Evolutionary conservation across 768 basidiomycete species (phyloP).

Genomic region (Dendrothele bispora): DNA sequence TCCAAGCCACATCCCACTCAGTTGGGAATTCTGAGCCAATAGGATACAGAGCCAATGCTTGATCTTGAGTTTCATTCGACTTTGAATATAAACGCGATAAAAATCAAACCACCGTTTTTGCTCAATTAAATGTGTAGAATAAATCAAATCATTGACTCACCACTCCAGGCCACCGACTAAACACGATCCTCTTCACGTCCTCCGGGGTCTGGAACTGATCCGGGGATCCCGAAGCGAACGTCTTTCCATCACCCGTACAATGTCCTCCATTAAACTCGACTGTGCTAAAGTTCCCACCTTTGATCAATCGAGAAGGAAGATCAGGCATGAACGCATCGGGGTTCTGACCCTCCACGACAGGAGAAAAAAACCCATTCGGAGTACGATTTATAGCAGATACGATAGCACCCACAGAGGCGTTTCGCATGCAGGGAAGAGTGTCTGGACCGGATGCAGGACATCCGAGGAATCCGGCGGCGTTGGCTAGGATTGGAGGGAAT

Average conservation of each 20-base stretch:
- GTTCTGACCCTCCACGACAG: constrained; percentile 27
- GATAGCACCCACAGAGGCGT: constrained; percentile 34
- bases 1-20: constrained; percentile 38
- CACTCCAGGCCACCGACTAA: constrained; percentile 34
- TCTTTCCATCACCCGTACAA: constrained; percentile 42
- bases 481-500: constrained; percentile 24
- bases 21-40: constrained; percentile 36
- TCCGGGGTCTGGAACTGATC: constrained; percentile 38
- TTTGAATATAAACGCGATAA: constrained; percentile 9
- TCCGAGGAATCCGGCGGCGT: constrained; percentile 27
- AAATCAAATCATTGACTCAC: constrained; percentile 18
- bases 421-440: constrained; percentile 34
- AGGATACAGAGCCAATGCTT: constrained; percentile 37
- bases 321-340: constrained; percentile 29
- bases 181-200: constrained; percentile 33
- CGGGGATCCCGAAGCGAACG: constrained; percentile 38
- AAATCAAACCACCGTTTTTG: neutral
- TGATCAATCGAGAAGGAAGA: constrained; percentile 35
- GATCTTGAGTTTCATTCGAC: constrained; percentile 35
- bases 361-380: constrained; percentile 27
- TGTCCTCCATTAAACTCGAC: constrained; percentile 41
- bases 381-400: constrained; percentile 38
- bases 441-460: constrained; percentile 26
- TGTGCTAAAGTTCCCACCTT: constrained; percentile 27
- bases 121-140: too few relatives aligned